Percentiles rank a stretch among this genome's conserved stretches.
Evolutionary conservation across 257 asterid genomes (phyloP).

Genomic region (Avicennia marina): DNA sequence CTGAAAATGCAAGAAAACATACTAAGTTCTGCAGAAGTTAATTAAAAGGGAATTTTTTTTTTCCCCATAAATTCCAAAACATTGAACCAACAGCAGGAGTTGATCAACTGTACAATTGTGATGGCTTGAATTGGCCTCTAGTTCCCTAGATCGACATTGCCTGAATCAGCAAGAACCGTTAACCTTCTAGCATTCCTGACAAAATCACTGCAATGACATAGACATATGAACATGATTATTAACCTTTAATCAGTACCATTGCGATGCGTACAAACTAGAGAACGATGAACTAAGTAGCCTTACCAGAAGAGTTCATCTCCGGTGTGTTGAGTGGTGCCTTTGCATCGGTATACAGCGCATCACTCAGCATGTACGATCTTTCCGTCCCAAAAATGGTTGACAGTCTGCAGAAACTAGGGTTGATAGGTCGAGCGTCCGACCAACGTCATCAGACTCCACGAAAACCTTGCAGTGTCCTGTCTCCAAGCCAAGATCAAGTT

Average conservation of each 20-base stretch:
- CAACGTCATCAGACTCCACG: conserved; percentile 78
- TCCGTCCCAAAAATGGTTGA: conserved; percentile 52
- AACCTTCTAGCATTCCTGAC: conserved; percentile 48
- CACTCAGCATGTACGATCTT: conserved; percentile 43
- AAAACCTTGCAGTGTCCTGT: conserved; percentile 74
- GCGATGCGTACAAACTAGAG: background rate
- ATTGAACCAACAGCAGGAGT: conserved; percentile 16
- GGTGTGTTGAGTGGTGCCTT: conserved; percentile 47
- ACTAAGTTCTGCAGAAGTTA: background rate
- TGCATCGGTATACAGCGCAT: conserved; percentile 45
- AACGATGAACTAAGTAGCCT: too few relatives aligned
- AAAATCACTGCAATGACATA: conserved; percentile 47
- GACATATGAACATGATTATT: too few relatives aligned
- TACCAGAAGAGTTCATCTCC: conserved; percentile 70
- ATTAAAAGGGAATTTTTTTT: conserved; percentile 18
- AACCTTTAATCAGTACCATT: too few relatives aligned
- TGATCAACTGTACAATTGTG: too few relatives aligned
- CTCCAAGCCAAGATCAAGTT: conserved; percentile 35
- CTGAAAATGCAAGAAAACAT: background rate
- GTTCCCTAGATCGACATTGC: too few relatives aligned
- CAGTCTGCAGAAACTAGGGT: conserved; percentile 48
- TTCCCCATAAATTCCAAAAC: conserved; percentile 19
- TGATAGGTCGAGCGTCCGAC: conserved; percentile 70
- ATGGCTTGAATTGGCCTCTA: too few relatives aligned
- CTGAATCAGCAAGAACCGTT: conserved; percentile 56